Evolutionary conservation across 2,329 filamentous ascomycete genomes (phyloP).

Genomic region (Fusarium piperis): DNA sequence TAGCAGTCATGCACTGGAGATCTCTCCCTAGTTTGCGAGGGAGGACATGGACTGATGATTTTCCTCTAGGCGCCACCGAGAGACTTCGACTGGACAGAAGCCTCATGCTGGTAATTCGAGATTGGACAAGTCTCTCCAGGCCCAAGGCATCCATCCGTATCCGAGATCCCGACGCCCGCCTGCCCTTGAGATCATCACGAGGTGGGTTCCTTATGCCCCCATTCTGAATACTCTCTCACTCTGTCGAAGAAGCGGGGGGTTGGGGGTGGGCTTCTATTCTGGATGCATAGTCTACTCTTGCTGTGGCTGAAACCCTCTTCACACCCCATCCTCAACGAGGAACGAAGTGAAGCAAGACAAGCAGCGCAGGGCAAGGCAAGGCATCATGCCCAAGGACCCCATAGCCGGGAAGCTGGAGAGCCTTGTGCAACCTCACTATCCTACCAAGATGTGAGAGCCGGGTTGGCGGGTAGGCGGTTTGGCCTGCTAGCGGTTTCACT

Average conservation of each 20-base stretch:
- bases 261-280: too few species aligned
- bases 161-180: background rate
- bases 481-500: background rate
- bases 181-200: conserved; percentile 5
- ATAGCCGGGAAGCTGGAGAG: background rate
- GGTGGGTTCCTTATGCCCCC: background rate
- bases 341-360: background rate
- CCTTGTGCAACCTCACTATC: background rate
- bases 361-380: background rate
- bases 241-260: too few species aligned
- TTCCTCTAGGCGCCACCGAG: background rate
- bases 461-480: background rate
- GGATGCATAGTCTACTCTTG: background rate
- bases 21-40: background rate
- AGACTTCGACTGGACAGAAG: background rate
- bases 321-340: background rate
- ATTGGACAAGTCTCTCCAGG: conserved; percentile 17
- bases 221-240: too few species aligned
- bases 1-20: background rate
- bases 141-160: background rate
- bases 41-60: background rate
- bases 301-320: background rate
- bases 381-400: background rate
- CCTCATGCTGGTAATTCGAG: conserved; percentile 24
- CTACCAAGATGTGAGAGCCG: background rate